Conservation (phyloP, 495 filamentous ascomycete genomes). For the Penicillium herquei region DNA sequence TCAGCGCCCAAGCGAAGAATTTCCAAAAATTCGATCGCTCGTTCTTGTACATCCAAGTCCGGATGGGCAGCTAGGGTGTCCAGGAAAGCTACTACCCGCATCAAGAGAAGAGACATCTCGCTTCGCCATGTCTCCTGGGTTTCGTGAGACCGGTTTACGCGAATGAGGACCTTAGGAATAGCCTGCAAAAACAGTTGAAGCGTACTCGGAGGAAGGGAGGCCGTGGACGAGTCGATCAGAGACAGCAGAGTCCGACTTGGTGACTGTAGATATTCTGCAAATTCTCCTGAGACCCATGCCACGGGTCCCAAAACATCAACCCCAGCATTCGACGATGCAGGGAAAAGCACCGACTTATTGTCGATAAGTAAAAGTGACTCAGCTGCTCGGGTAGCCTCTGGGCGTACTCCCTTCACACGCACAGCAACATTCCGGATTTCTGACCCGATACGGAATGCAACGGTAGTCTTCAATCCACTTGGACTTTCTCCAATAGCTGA, state of each 20-base stretch:
- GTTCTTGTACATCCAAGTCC: conserved; percentile 91
- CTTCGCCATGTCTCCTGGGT: conserved; percentile 69
- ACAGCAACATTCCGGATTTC: conserved; percentile 88
- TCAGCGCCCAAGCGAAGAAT: conserved; percentile 81
- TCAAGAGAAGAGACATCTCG: conserved; percentile 69
- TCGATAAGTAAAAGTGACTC: conserved; percentile 64
- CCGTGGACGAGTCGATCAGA: conserved; percentile 65
- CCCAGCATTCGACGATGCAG: conserved; percentile 41
- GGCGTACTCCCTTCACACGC: conserved; percentile 78
- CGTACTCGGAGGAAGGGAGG: conserved; percentile 57
- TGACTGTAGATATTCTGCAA: conserved; percentile 61
- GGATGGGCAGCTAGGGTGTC: conserved; percentile 77
- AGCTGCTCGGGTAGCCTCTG: conserved; percentile 77
- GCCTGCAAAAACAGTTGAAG: conserved; percentile 83
- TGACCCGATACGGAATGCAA: conserved; percentile 71
- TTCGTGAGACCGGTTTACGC: conserved; percentile 53
- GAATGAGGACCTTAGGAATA: conserved; percentile 75
- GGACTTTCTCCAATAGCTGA: conserved; percentile 7
- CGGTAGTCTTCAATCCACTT: conserved; percentile 20
- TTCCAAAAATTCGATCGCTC: conserved; percentile 88
- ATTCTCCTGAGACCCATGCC: conserved; percentile 88
- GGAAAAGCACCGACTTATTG: conserved; percentile 45
- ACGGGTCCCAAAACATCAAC: conserved; percentile 67
- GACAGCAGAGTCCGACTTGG: conserved; percentile 65
- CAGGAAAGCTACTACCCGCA: conserved; percentile 74